phyloP scores from a whole-genome alignment of 2,329 filamentous ascomycete species.

The Stagonosporopsis cucurbitacearum region DNA sequence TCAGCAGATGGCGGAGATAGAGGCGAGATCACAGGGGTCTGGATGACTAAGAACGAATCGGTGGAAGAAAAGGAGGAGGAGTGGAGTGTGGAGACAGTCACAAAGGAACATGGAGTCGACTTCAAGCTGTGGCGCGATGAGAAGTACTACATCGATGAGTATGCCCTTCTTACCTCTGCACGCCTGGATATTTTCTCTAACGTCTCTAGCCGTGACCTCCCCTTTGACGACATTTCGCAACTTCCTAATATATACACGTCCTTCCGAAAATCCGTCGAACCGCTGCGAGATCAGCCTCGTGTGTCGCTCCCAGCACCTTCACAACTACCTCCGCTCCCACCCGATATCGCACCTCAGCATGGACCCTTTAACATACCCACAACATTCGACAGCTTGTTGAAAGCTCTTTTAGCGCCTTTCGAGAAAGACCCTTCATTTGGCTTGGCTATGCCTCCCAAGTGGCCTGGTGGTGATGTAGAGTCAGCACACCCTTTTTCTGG shows the following conservation, averaged over 20 bases:
- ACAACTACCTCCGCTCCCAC: slow-evolving; percentile 65
- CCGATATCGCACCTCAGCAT: slow-evolving; percentile 64
- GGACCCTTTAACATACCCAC: slow-evolving; percentile 69
- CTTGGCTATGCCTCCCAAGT: slow-evolving; percentile 59
- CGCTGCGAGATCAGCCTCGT: slow-evolving; percentile 70
- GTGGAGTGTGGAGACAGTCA: slow-evolving; percentile 59
- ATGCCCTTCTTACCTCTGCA: slow-evolving; percentile 49
- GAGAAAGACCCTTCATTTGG: slow-evolving; percentile 51
- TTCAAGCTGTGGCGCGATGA: slow-evolving; percentile 75
- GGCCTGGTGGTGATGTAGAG: slow-evolving; percentile 58
- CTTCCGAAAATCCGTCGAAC: slow-evolving; percentile 76
- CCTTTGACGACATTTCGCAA: slow-evolving; percentile 62
- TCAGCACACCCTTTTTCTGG: slow-evolving; percentile 72
- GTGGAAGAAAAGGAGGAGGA: slow-evolving; percentile 74
- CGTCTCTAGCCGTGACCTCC: slow-evolving; percentile 66
- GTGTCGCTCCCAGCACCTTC: slow-evolving; percentile 61
- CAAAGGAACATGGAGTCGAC: slow-evolving; percentile 60
- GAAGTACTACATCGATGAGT: slow-evolving; percentile 83
- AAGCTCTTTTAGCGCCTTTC: slow-evolving; percentile 65
- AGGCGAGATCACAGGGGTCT: slow-evolving; percentile 67
- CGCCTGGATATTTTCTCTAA: too few species aligned
- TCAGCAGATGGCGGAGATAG: slow-evolving; percentile 20
- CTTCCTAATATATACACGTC: slow-evolving; percentile 78
- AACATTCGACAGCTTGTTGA: slow-evolving; percentile 60
- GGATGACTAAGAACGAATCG: slow-evolving; percentile 76